These are phyloP conservation scores for Priceomyces fermenticarens DNA, from an alignment of 805 yeast species.

Conservation along the genomic window DNA sequence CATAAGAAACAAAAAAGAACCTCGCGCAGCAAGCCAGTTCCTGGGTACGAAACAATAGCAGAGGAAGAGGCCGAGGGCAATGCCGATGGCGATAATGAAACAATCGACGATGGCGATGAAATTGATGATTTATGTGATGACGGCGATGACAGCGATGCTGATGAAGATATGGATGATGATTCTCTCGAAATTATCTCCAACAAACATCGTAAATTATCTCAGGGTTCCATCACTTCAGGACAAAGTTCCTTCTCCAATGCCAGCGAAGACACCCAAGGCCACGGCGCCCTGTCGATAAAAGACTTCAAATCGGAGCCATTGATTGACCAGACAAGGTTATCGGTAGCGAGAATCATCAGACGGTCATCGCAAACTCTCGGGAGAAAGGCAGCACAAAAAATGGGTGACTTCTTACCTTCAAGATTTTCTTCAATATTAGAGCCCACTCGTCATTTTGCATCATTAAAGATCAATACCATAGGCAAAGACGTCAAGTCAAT, in stretches of 20 bases:
- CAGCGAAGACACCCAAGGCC: constrained; percentile 11
- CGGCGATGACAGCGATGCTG: constrained; percentile 11
- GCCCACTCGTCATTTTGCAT: constrained; percentile 90
- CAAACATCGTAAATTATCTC: constrained; percentile 38
- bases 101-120: constrained; percentile 16
- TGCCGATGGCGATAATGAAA: constrained; percentile 10
- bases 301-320: constrained; percentile 52
- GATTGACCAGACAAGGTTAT: constrained; percentile 65
- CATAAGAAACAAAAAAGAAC: constrained; percentile 25
- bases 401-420: constrained; percentile 84
- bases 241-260: constrained; percentile 28
- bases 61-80: constrained; percentile 17
- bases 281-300: constrained; percentile 1
- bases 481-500: constrained; percentile 41
- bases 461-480: constrained; percentile 57
- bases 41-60: constrained; percentile 23
- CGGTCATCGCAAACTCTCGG: constrained; percentile 77
- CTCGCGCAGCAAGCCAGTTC: constrained; percentile 7
- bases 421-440: constrained; percentile 80
- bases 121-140: constrained; percentile 22
- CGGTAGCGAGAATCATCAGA: constrained; percentile 73
- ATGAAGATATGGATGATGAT: constrained; percentile 23
- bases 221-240: constrained; percentile 33
- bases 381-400: constrained; percentile 77
- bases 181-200: constrained; percentile 18